Conservation (phyloP, 2,329 filamentous ascomycete genomes). For the Penicillium hordei region DNA sequence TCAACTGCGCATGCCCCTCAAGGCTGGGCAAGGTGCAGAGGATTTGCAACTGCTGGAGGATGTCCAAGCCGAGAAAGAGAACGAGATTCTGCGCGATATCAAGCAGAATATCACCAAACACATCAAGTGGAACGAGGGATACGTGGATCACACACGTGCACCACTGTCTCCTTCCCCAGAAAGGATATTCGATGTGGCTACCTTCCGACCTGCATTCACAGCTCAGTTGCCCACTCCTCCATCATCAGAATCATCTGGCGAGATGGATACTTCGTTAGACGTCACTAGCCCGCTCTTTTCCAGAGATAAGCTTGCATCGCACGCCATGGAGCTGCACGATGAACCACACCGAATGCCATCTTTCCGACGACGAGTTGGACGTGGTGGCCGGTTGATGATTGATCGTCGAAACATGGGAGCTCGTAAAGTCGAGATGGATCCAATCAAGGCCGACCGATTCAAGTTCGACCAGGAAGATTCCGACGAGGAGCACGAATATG, state of each 20-base stretch:
- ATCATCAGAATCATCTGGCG: constrained; percentile 50
- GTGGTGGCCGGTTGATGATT: constrained; percentile 81
- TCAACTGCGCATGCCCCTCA: constrained; percentile 68
- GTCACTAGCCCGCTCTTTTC: constrained; percentile 32
- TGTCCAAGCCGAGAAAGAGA: constrained; percentile 76
- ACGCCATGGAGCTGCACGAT: constrained; percentile 46
- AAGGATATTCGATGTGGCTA: constrained; percentile 55
- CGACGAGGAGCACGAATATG: constrained; percentile 72
- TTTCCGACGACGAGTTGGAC: constrained; percentile 80
- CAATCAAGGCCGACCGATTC: constrained; percentile 66
- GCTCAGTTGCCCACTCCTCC: constrained; percentile 61
- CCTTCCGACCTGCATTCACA: constrained; percentile 67
- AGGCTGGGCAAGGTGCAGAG: constrained; percentile 72
- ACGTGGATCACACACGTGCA: constrained; percentile 81
- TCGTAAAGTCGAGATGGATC: constrained; percentile 50
- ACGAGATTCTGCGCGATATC: constrained; percentile 76
- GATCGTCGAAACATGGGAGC: constrained; percentile 72
- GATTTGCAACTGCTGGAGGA: constrained; percentile 78
- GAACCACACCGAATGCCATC: constrained; percentile 56
- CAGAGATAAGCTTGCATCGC: constrained; percentile 42
- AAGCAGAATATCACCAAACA: constrained; percentile 86
- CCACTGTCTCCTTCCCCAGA: constrained; percentile 78
- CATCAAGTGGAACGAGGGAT: constrained; percentile 85
- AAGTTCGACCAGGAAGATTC: constrained; percentile 86
- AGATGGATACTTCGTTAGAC: constrained; percentile 42